Evolutionary conservation across 768 basidiomycete species (phyloP), one percentile per base, ranked within the genome.

Genomic region (Suillus alpinus): DNA sequence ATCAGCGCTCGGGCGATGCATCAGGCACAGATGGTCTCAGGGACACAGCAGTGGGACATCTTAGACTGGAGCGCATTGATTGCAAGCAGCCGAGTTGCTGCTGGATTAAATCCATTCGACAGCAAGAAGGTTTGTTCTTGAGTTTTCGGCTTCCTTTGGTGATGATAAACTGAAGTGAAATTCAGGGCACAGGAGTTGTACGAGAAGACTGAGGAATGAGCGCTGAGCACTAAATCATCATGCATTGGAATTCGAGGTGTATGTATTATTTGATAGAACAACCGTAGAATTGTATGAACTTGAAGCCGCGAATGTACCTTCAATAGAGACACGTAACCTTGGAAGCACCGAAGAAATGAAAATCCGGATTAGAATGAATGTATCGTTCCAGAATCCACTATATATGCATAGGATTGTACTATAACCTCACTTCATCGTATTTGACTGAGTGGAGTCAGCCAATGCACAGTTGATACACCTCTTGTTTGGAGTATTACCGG

Each of bases 51-150:
- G 29, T 83, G 83, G 69, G 84, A 86, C 9, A 74, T 80, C 4
- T 75, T 95, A 23, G 94, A 96, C 69, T 95, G 93, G 92, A 90
- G 88, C 62, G 84, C 86, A 2, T 71, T 95, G 40, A 83, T 95
- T 32, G 90, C 89, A 4, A 92, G 92, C 5, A 80, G 86, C 43
- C 80, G 94, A 57, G 85, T 89, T 13, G 81, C 89, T 2, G 88
- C 92, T 12, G 93, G 92, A 1, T 73, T 90, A 56, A 76, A 82
- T 58, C 73, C 73, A 3, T 78, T 82, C 44, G 75, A 78, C 56
- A 64, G 73, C 50, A 69, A 59, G 60, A 69, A 73, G 66, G 79
- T 73, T 55, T 1, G 74, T 65, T 29, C 7, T 39, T 20, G 13
- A 31, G 23, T 39, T 50, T 16, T 44, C 26, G 6, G 2, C 39